Evolutionary conservation across 2,329 filamentous ascomycete species (phyloP).

Genomic region (Alternaria arbusti): DNA sequence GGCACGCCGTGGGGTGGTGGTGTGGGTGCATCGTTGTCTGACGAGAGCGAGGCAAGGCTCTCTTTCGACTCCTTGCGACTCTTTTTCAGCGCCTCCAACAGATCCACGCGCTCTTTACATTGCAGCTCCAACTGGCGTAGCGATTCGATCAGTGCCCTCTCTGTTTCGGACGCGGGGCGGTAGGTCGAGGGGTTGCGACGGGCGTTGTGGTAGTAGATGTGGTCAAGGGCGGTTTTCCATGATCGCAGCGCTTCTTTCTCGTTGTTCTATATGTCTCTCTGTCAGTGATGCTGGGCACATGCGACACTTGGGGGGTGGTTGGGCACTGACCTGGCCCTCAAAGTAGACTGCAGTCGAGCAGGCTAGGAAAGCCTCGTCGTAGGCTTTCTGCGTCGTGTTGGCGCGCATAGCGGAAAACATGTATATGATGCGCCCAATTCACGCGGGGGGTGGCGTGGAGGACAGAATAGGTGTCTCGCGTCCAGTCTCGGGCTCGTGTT

Average conservation of each 20-base stretch:
- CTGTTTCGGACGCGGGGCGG: constrained; percentile 77
- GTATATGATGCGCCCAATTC: constrained; percentile 4
- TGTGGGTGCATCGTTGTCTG: constrained; percentile 29
- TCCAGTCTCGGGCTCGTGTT: constrained; percentile 18
- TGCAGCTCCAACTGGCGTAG: constrained; percentile 84
- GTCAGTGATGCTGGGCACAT: constrained; percentile 1
- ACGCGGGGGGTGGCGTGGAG: constrained; percentile 53
- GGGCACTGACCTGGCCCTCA: constrained; percentile 75
- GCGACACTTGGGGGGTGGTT: not conserved
- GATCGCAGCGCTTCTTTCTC: constrained; percentile 88
- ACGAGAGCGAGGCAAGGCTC: constrained; percentile 33
- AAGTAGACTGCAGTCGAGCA: constrained; percentile 97
- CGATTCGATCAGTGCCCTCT: constrained; percentile 81
- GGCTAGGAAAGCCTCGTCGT: constrained; percentile 93
- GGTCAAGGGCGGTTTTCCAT: constrained; percentile 86
- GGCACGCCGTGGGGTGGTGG: constrained; percentile 30
- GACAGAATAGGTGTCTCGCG: constrained; percentile 11
- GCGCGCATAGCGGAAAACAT: constrained; percentile 53
- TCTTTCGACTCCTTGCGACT: constrained; percentile 62
- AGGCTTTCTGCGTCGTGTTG: constrained; percentile 89
- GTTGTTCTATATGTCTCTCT: constrained; percentile 69
- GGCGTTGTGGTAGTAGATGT: constrained; percentile 85
- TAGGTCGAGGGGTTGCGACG: constrained; percentile 74
- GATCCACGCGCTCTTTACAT: constrained; percentile 89
- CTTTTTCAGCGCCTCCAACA: constrained; percentile 79